These are phyloP conservation scores for Ogataea parapolymorpha DNA, from an alignment of 805 yeast genomes.

Conservation along the genomic window DNA sequence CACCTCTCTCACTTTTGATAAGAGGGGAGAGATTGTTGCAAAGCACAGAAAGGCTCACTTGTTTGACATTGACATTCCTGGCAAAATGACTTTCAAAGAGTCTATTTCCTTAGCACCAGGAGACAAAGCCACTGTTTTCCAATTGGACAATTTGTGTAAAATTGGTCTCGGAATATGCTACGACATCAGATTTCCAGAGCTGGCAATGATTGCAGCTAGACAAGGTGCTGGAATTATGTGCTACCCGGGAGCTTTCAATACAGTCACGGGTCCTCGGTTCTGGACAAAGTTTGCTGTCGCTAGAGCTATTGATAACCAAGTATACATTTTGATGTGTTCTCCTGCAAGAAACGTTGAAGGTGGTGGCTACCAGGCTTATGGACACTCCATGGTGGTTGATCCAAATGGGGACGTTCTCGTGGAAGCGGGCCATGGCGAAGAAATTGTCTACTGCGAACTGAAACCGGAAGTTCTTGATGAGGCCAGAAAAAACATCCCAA, in stretches of 20 bases:
- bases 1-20: slow-evolving; percentile 70
- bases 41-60: slow-evolving; percentile 89
- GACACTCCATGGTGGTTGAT: slow-evolving; percentile 62
- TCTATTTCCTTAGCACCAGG: slow-evolving; percentile 75
- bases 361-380: slow-evolving; percentile 60
- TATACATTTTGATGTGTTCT: slow-evolving; percentile 74
- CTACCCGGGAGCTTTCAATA: slow-evolving; percentile 82
- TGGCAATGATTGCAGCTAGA: slow-evolving; percentile 68
- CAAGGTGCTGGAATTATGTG: slow-evolving; percentile 69
- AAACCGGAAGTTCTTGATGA: slow-evolving; percentile 56
- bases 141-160: slow-evolving; percentile 58
- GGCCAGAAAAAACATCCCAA: slow-evolving; percentile 67
- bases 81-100: slow-evolving; percentile 85
- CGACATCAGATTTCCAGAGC: slow-evolving; percentile 77
- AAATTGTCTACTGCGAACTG: slow-evolving; percentile 68
- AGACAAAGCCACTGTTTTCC: slow-evolving; percentile 72
- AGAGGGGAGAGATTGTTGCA: slow-evolving; percentile 72
- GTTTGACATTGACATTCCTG: slow-evolving; percentile 90
- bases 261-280: slow-evolving; percentile 79
- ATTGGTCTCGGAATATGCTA: slow-evolving; percentile 87
- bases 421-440: slow-evolving; percentile 79
- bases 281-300: slow-evolving; percentile 76
- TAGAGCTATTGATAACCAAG: slow-evolving; percentile 72
- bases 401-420: slow-evolving; percentile 59
- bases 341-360: slow-evolving; percentile 71